A percentile compares a stretch with the other conserved stretches of the same genome.
Evolutionary conservation across 805 yeast species (phyloP).

Genomic region (Ogataea minuta): DNA sequence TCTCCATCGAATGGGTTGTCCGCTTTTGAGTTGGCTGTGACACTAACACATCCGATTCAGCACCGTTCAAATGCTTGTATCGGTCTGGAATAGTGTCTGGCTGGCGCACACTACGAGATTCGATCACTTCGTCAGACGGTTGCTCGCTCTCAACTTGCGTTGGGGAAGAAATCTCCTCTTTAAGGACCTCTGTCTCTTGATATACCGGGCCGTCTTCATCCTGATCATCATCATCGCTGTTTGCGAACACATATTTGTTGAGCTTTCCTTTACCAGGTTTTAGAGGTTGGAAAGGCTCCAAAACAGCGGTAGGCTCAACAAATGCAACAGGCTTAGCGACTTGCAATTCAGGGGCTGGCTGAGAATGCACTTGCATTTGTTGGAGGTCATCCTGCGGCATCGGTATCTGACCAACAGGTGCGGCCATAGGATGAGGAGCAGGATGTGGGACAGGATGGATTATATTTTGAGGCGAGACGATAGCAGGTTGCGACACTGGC

Average conservation of each 20-base stretch:
- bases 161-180: neutral
- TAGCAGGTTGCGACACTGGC: neutral
- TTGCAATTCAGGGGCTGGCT: too few relatives aligned
- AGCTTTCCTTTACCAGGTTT: slow-evolving; percentile 22
- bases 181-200: slow-evolving; percentile 12
- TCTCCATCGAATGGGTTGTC: neutral
- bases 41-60: too few relatives aligned
- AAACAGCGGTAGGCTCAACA: neutral
- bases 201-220: slow-evolving; percentile 17
- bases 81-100: too few relatives aligned
- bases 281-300: slow-evolving; percentile 17
- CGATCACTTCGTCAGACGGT: neutral
- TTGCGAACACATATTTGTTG: slow-evolving; percentile 27
- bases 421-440: too few relatives aligned
- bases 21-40: neutral
- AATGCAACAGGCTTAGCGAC: neutral
- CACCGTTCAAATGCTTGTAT: too few relatives aligned
- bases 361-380: too few relatives aligned
- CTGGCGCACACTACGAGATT: too few relatives aligned
- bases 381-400: too few relatives aligned
- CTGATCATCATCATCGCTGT: slow-evolving; percentile 30
- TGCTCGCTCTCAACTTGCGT: neutral
- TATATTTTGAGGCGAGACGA: neutral
- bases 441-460: too few relatives aligned
- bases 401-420: too few relatives aligned